Base-by-base conservation (phyloP, 768 basidiomycete species). In the Naganishia antarctica region DNA sequence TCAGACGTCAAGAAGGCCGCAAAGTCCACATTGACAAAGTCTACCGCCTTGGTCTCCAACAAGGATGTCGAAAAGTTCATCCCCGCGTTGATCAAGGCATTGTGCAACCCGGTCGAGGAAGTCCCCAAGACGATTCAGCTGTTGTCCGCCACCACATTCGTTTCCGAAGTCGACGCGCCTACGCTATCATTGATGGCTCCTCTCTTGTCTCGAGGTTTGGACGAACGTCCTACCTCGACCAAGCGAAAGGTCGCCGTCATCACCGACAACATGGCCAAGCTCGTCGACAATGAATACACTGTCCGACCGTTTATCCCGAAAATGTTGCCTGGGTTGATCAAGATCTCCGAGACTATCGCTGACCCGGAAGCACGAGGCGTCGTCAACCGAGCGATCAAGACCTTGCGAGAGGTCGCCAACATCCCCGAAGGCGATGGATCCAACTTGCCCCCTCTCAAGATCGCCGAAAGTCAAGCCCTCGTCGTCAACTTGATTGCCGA, bases 51-150 rank as follows among this genome's bases (percentile, higher is more conserved):
- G 70, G 85, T 96, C 70, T 91, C 91, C 71, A 97, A 97, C 87
- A 97, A 96, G 87, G 93, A 94, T 81, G 80, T 96, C 89, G 73
- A 79, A 70, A 79, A 80, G 72, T 79, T 82, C 82, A 91, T 98
- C 83, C 91, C 90, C 72, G 93, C 93, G 78, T 86, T 99, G 74
- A 93, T 97, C 80, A 91, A 94, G 80, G 88, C 91, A 78, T 83
- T 98, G 76, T 91, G 97, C 81, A 93, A 99, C 84, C 96, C 96
- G 73, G 91, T 96, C 69, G 94, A 99, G 83, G 96, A 99, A 86
- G 93, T 97, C 64, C 89, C 93, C 73, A 87, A 86, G 73, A 96
- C 92, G 74, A 90, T 97, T 74, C 84, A 84, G 68, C 88, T 94
- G 81, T 91, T 96, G 80, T 91, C 93, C 80, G 86, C 93, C 64